Base-by-base conservation (phyloP, 1,284 basidiomycete species). In the Bjerkandera adusta region DNA sequence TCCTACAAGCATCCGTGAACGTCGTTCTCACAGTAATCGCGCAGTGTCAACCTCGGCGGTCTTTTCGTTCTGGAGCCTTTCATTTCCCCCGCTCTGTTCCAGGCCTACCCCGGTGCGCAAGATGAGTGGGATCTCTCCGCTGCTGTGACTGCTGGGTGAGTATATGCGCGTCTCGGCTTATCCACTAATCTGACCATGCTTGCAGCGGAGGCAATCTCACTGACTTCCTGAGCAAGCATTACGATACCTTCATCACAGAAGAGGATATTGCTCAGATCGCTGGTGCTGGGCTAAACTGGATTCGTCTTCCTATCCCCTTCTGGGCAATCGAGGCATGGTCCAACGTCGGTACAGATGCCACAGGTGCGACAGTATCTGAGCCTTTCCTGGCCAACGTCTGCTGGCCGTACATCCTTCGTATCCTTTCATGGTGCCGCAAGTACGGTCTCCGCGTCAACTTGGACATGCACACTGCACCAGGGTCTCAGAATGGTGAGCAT, bases 401-500 rank as follows among this genome's bases (percentile, higher is more conserved):
- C 46, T 69, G 67, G 67, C 58, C 58, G 56, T 93, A 84, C 65
- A 83, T 91, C 52, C 69, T 91, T 41, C 85, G 84, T 47, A 72
- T 85, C 3, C 62, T 94, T 39, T 71, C 75, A 16, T 96, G 92
- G 92, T 85, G 85, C 34, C 77, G 92, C 51, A 95, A 95, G 68
- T 96, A 97, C 63, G 92, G 93, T 12, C 56, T 96, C 4, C 77
- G 93, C 25, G 79, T 95, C 51, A 85, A 92, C 57, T 68, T 96
- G 38, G 93, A 96, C 67, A 63, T 94, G 39, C 91, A 93, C 65
- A 83, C 88, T 3, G 72, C 85, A 12, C 91, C 91, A 3, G 81
- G 87, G 15, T 83, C 80, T 45, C 85, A 89, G 65, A 89, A 89
- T 63, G 85, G 79, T 76, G 40, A 22, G 68, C 57, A n/a, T n/a